Evolutionary conservation across 345 rosid species (phyloP).

Genomic region (Carallia brachiata): DNA sequence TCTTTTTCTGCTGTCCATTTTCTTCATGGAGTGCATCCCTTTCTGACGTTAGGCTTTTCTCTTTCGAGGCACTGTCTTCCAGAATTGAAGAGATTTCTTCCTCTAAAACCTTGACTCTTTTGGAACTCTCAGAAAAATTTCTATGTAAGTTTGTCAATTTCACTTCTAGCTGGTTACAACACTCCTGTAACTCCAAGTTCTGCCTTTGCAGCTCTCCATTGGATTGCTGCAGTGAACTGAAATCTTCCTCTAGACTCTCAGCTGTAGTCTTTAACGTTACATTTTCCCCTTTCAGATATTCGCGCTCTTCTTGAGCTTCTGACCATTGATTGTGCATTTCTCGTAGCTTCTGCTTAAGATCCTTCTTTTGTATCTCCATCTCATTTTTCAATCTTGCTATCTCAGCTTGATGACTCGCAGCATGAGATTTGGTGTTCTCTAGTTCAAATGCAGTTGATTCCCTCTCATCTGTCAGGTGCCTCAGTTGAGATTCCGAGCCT

Average conservation of each 20-base stretch:
- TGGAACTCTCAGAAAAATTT: conserved; percentile 28
- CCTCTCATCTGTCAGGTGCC: conserved; percentile 31
- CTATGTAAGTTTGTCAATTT: conserved; percentile 25
- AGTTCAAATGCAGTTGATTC: conserved; percentile 27
- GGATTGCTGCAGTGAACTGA: conserved; percentile 28
- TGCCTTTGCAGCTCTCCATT: conserved; percentile 37
- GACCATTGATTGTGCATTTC: conserved; percentile 24
- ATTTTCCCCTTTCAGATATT: conserved; percentile 31
- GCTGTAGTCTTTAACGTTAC: conserved; percentile 21
- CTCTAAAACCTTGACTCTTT: conserved; percentile 33
- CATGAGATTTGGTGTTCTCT: conserved; percentile 28
- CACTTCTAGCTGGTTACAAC: conserved; percentile 31
- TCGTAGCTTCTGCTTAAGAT: conserved; percentile 22
- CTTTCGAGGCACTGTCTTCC: conserved; percentile 40
- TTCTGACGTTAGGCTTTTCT: conserved; percentile 33
- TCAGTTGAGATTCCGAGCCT: conserved; percentile 36
- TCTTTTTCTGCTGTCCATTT: conserved; percentile 34
- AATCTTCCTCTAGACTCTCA: conserved; percentile 32
- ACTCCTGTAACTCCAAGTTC: conserved; percentile 32
- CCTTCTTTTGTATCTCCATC: conserved; percentile 24
- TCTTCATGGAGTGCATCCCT: conserved; percentile 36
- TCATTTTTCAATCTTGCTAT: conserved; percentile 27
- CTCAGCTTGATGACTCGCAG: conserved; percentile 31
- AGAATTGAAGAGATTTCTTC: conserved; percentile 37
- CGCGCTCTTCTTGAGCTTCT: conserved; percentile 30